These are phyloP conservation scores for Penicillium sp. DNA, from an alignment of 2,329 filamentous ascomycete species.

Conservation along the genomic window DNA sequence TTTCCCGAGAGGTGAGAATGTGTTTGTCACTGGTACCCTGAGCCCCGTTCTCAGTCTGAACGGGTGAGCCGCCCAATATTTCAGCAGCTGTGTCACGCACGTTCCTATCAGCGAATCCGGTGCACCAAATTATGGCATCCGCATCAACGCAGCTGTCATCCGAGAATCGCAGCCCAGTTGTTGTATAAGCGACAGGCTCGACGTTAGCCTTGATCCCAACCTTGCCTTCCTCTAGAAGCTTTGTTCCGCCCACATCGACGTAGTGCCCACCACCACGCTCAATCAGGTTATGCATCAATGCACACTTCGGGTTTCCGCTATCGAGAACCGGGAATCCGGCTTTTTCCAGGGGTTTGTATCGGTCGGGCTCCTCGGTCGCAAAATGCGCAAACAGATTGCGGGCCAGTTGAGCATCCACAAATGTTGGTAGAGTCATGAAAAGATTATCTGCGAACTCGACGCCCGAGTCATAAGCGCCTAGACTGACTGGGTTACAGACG, in stretches of 20 bases:
- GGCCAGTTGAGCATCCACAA: constrained; percentile 14
- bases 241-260: constrained; percentile 41
- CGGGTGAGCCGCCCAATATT: no score
- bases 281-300: constrained; percentile 36
- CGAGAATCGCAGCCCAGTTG: no score
- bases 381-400: constrained; percentile 22
- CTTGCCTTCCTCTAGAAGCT: not conserved
- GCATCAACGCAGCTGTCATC: no score
- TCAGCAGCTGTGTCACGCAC: no score
- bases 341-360: constrained; percentile 35
- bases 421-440: constrained; percentile 9
- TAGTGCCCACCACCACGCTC: constrained; percentile 46
- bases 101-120: no score
- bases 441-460: constrained; percentile 15
- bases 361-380: constrained; percentile 34
- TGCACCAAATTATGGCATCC: no score
- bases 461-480: constrained; percentile 29
- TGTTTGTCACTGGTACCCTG: no score
- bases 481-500: constrained; percentile 20
- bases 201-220: no score
- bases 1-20: no score
- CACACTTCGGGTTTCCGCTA: constrained; percentile 20
- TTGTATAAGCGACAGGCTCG: no score
- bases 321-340: constrained; percentile 44
- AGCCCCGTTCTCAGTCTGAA: no score